Base-by-base conservation (phyloP, 108 stramenopile species). In the Cyclostephanos tholiformis region DNA sequence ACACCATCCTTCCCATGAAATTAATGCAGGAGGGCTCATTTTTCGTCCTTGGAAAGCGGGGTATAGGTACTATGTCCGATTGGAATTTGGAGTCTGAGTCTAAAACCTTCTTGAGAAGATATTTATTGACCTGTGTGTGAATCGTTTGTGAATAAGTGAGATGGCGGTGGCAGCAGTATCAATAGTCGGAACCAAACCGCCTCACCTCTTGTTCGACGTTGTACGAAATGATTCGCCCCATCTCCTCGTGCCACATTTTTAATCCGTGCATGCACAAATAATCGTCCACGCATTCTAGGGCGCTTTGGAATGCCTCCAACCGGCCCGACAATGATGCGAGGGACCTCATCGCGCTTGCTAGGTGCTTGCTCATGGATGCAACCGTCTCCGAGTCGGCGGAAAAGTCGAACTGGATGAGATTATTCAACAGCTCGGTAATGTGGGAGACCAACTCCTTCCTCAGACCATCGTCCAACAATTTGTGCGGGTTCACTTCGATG, bases 231-330 rank as follows among this genome's bases (percentile, higher is more conserved):
- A 89, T 76, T 10, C 90, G 79, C 16, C 41, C 48, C 65, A 89
- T 29, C 65, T 89, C 90, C 53, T 84, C 69, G 59, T 85, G 81
- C 87, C 85, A 91, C 29, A 88, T 84, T 56, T 83, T 75, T 22
- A 86, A 76, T 44, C 90, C 86, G 29, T 83, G 32, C 25, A 91
- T 70, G 43, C 43, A 77, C 39, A 85, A 65, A 63, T 84, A 91
- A 72, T 91, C 90, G 70, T 87, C 86, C 13, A 88, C 41, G 64
- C 84, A 91, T 63, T 87, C 79, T 13, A 91, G 65, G 32, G 83
- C 69, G 27, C 25, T 38, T 48, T 72, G 53, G 61, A 87, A 76
- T 17, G 74, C 82, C 51, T 87, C 74, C 65, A 90, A 41, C 6
- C 82, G 79, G 14, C 63, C 62, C 6, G 68, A 59, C 22, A 80